Base-by-base conservation (phyloP, 2,329 filamentous ascomycete genomes). In the Aspergillus spinulosporus region DNA sequence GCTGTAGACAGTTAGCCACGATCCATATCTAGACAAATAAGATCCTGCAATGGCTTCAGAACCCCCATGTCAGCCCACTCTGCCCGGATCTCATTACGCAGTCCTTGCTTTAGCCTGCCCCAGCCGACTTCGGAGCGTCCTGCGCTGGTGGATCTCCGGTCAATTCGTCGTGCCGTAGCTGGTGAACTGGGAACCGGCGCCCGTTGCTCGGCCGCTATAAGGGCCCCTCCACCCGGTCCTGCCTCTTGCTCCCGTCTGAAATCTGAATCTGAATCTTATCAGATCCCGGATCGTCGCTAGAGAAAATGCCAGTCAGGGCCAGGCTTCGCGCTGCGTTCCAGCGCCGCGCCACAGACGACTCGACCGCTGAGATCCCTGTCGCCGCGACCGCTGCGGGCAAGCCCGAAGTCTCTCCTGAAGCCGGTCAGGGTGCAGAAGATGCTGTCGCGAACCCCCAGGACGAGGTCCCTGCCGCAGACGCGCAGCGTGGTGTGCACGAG, bases 401-500 rank as follows among this genome's bases (percentile, higher is more conserved):
- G 14, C 14, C 40, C 1, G 42, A 52, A 15, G 15, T 2, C 3
- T 43, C 49, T 12, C 49, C 40, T 4, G 49, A 52, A 8, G 36
- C 49, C 11, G 49, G 49, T n/a, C 3, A 4, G 9, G 2, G n/a
- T 21, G 15, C 49, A 44, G 49, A 36, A 12, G 8, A 36, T 9
- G 11, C 11, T 15, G 31, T 45, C 2, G 42, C 26, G 0, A 26
- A 45, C 3, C 40, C 49, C 7, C 14, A 52, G 29, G 49, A 34
- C 7, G 49, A 12, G n/a, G 11, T 34, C 5, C 60, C 61, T 1
- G 29, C 57, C 4, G 56, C 57, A 14, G 48, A 52, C 8, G 58
- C 62, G 26, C 70, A 72, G 46, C 58, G 58, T 37, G 76, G 76
- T 67, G 76, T 78, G n/a, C 64, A 73, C 42, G 70, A 74, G 44